Conservation (phyloP, 805 yeast species). For the Saturnispora halmiae region DNA sequence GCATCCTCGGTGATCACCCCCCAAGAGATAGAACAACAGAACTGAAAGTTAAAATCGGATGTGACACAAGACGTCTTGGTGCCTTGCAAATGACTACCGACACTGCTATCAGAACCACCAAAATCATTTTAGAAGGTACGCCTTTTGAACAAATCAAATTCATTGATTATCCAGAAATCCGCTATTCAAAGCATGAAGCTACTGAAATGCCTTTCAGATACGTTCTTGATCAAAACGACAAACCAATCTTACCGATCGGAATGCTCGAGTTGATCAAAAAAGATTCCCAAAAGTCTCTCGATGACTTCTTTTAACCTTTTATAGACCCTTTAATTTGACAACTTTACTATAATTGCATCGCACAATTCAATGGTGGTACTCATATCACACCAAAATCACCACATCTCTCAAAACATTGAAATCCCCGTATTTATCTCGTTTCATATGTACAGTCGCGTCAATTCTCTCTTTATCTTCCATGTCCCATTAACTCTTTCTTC, state of each 20-base stretch:
- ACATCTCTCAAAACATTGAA: background rate
- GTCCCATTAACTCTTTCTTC: background rate
- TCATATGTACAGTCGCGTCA: background rate
- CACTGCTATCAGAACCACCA: constrained; percentile 91
- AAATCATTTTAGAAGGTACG: constrained; percentile 55
- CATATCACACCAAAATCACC: background rate
- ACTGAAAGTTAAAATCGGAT: constrained; percentile 68
- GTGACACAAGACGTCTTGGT: constrained; percentile 82
- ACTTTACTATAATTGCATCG: background rate
- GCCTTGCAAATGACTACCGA: constrained; percentile 94
- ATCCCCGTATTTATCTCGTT: background rate
- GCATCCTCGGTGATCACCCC: constrained; percentile 91
- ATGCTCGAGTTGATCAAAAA: constrained; percentile 79
- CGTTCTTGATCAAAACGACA: constrained; percentile 49
- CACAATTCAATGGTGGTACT: background rate
- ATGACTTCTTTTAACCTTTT: constrained; percentile 42
- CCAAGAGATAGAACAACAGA: constrained; percentile 91
- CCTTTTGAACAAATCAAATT: constrained; percentile 68
- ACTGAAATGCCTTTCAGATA: constrained; percentile 98
- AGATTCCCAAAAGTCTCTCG: constrained; percentile 78
- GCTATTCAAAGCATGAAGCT: constrained; percentile 79
- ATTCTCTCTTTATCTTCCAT: background rate
- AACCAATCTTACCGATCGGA: constrained; percentile 85
- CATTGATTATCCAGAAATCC: constrained; percentile 89
- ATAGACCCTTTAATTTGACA: background rate